Evolutionary conservation across 2,329 filamentous ascomycete species (phyloP).

Genomic region (Aspergillus eucalypticola): DNA sequence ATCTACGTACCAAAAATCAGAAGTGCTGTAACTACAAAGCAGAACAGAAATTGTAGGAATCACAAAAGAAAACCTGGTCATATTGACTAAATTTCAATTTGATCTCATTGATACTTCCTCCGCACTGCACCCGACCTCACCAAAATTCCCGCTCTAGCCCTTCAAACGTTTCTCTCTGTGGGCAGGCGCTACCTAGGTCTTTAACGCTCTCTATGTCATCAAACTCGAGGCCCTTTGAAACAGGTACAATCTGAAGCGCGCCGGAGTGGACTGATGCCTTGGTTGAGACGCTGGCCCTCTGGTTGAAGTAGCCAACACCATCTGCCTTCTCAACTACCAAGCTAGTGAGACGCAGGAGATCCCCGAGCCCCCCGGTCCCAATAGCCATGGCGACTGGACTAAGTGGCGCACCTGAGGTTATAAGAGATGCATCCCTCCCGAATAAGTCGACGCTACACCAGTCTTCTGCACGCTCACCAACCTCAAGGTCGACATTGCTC

Average conservation of each 20-base stretch:
- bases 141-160: constrained; percentile 13
- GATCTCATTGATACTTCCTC: no score
- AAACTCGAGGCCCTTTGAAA: constrained; percentile 12
- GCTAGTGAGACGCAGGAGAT: constrained; percentile 33
- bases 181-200: constrained; percentile 20
- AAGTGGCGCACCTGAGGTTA: not conserved
- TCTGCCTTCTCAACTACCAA: constrained; percentile 39
- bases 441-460: constrained; percentile 35
- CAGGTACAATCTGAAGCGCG: not conserved
- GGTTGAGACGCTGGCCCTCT: constrained; percentile 7
- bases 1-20: not conserved
- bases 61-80: not conserved
- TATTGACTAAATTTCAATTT: not conserved
- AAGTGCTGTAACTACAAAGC: not conserved
- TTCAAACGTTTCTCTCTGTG: not conserved
- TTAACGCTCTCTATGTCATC: constrained; percentile 25
- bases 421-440: constrained; percentile 25
- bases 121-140: not conserved
- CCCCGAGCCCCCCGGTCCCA: constrained; percentile 19
- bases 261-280: not conserved
- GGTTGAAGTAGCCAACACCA: constrained; percentile 35
- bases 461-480: constrained; percentile 36
- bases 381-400: constrained; percentile 28
- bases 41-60: not conserved
- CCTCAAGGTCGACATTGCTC: constrained; percentile 34